Percentiles rank a stretch among this genome's conserved stretches.
These are phyloP conservation scores for Dothistroma pini DNA, from an alignment of 2,329 filamentous ascomycete genomes.

Conservation along the genomic window DNA sequence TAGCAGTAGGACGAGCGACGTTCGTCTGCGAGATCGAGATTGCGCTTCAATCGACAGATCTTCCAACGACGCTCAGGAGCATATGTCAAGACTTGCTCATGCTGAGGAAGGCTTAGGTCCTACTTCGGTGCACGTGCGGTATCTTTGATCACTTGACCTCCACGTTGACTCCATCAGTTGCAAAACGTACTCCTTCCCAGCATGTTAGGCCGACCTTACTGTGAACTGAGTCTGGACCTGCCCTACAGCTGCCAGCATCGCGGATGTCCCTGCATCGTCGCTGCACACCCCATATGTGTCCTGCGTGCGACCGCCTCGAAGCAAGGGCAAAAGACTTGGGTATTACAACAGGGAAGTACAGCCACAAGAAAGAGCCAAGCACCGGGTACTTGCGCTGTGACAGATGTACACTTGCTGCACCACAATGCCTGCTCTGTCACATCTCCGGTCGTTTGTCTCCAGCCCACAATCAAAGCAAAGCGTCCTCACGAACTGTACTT, in stretches of 20 bases:
- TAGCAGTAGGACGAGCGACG: constrained; percentile 13
- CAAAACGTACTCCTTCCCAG: neutral
- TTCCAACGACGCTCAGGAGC: neutral
- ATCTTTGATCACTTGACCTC: neutral
- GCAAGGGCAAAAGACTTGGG: neutral
- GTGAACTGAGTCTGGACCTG: neutral
- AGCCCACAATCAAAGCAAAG: no score
- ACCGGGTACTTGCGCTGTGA: neutral
- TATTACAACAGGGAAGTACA: neutral
- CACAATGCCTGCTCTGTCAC: no score
- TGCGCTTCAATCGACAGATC: neutral
- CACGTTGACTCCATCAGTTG: no score
- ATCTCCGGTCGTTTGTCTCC: no score
- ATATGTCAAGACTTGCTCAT: neutral
- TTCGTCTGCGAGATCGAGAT: neutral
- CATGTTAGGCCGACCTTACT: no score
- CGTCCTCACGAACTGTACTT: neutral
- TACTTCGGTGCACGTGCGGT: neutral
- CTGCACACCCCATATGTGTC: neutral
- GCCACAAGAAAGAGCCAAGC: neutral
- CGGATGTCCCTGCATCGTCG: neutral
- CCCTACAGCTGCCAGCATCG: neutral
- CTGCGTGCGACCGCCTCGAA: neutral
- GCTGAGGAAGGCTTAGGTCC: neutral
- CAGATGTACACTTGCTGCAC: neutral